Evolutionary conservation across 305 asterid species (phyloP).

Genomic region (Solanum hybrid): DNA sequence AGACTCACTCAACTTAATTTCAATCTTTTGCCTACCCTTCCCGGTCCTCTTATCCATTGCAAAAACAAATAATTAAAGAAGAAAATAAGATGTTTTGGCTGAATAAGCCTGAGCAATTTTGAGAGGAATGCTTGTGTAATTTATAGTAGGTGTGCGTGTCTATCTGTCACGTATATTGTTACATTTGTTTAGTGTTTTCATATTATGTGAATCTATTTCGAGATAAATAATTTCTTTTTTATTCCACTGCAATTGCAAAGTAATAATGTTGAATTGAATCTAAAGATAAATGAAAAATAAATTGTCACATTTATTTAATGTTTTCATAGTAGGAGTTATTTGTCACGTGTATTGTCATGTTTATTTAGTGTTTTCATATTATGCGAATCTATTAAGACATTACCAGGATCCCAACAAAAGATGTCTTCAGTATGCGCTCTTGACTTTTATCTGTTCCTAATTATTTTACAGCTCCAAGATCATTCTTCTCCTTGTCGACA

Average conservation of each 20-base stretch:
- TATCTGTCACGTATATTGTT: neutral
- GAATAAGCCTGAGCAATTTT: neutral
- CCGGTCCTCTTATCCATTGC: neutral
- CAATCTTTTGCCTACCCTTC: neutral
- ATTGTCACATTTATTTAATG: neutral
- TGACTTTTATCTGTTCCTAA: neutral
- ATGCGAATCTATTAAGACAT: neutral
- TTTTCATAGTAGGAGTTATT: neutral
- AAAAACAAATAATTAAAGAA: neutral
- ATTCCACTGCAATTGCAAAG: neutral
- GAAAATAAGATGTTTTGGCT: neutral
- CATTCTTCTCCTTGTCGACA: slow-evolving; percentile 81
- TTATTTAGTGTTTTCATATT: neutral
- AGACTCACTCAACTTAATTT: neutral
- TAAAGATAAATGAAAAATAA: neutral
- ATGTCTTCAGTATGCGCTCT: neutral
- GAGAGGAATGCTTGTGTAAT: neutral
- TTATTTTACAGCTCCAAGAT: slow-evolving; percentile 65
- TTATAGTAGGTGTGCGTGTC: neutral
- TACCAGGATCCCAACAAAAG: neutral
- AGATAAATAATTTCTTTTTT: neutral
- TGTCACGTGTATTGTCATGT: neutral
- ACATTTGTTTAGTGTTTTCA: neutral
- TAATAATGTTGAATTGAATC: neutral
- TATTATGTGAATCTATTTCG: neutral